phyloP scores from a whole-genome alignment of 2,329 filamentous ascomycete genomes.

The Calycina marina region DNA sequence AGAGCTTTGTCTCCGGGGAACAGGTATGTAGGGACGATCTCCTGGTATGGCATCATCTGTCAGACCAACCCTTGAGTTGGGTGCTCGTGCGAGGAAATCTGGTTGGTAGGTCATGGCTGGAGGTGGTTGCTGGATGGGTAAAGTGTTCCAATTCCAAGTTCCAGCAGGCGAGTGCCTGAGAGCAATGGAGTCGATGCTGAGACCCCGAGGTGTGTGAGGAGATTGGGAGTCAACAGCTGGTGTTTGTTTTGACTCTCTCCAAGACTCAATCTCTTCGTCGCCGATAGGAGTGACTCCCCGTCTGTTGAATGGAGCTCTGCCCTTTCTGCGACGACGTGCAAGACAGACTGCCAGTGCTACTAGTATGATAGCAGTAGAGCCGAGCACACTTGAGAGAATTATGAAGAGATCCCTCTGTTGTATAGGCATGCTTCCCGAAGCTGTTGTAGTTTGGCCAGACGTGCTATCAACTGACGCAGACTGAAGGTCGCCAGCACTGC shows the following conservation, averaged over 20 bases:
- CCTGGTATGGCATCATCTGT: slow-evolving; percentile 47
- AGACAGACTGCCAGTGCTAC: slow-evolving; percentile 12
- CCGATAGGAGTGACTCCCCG: slow-evolving; percentile 46
- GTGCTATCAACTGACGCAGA: background rate
- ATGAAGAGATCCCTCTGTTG: slow-evolving; percentile 12
- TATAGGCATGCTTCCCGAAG: slow-evolving; percentile 1
- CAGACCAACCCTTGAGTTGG: slow-evolving; percentile 46
- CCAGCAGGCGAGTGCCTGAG: slow-evolving; percentile 12
- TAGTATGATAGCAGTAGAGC: slow-evolving; percentile 15
- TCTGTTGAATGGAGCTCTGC: slow-evolving; percentile 29
- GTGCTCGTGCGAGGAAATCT: slow-evolving; percentile 41
- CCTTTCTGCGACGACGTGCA: slow-evolving; percentile 11
- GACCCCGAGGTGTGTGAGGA: slow-evolving; percentile 1
- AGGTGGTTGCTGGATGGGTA: slow-evolving; percentile 21
- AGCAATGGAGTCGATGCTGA: slow-evolving; percentile 6
- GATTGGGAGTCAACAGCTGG: slow-evolving; percentile 2
- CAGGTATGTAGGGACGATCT: slow-evolving; percentile 39
- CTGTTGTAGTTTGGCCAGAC: too few species aligned
- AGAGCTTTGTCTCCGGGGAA: slow-evolving; percentile 36
- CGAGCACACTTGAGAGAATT: slow-evolving; percentile 16
- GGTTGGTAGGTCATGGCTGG: slow-evolving; percentile 16
- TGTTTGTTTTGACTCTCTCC: slow-evolving; percentile 25
- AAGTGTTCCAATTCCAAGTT: slow-evolving; percentile 17
- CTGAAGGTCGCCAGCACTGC: too few species aligned
- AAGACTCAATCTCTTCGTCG: slow-evolving; percentile 51